Percentiles rank a stretch among this genome's conserved stretches.
These are phyloP conservation scores for Torulaspora microellipsoides DNA, from an alignment of 805 yeast genomes.

Conservation along the genomic window DNA sequence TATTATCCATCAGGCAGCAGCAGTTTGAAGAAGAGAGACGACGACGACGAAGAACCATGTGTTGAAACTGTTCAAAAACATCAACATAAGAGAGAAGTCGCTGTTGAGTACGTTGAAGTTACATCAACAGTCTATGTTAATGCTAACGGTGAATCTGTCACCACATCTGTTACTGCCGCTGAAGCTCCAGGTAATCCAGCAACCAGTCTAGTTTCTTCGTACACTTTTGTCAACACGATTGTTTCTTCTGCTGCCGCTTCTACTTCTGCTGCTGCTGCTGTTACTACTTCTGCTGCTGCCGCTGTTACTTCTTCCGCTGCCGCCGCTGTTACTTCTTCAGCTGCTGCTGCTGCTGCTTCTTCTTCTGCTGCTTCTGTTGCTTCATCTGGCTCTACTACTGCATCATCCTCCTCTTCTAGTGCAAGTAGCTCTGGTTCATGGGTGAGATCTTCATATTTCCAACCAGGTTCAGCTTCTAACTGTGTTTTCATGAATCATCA, in stretches of 20 bases:
- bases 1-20: conserved; percentile 62
- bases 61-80: conserved; percentile 37
- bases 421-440: conserved; percentile 52
- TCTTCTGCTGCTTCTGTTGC: conserved; percentile 26
- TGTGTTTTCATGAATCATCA: conserved; percentile 77
- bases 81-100: conserved; percentile 56
- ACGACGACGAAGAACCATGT: conserved; percentile 35
- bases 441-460: conserved; percentile 72
- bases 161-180: conserved; percentile 25
- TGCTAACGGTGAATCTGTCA: conserved; percentile 41
- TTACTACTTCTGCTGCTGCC: conserved; percentile 30
- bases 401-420: conserved; percentile 37
- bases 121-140: conserved; percentile 76
- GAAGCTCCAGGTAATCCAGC: conserved; percentile 18
- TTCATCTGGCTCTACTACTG: conserved; percentile 16
- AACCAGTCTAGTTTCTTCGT: conserved; percentile 14
- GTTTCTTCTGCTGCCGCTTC: conserved; percentile 18
- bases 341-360: conserved; percentile 21
- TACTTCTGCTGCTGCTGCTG: conserved; percentile 27
- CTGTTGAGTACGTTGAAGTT: conserved; percentile 61
- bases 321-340: neutral
- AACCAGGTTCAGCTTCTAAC: conserved; percentile 67
- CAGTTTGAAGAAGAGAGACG: conserved; percentile 43
- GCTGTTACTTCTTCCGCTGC: conserved; percentile 26
- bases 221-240: conserved; percentile 17